Evolutionary conservation across 495 filamentous ascomycete genomes (phyloP).

Genomic region (Penicillium longicatenatum): DNA sequence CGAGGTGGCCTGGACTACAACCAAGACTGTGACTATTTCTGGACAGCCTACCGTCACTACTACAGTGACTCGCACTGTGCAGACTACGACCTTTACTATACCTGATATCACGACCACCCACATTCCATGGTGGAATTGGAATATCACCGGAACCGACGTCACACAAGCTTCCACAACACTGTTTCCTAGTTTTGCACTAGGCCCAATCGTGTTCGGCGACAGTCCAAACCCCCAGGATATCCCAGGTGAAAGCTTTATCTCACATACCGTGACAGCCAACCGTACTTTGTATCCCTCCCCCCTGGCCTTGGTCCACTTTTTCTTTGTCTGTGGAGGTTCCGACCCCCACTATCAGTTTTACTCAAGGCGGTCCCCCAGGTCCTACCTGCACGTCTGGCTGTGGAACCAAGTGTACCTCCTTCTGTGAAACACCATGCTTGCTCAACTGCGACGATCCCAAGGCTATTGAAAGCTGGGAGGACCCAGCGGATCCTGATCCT

Average conservation of each 20-base stretch:
- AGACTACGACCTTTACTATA: no score
- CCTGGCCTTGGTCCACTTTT: conserved; percentile 1
- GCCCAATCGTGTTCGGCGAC: background rate
- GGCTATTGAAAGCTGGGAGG: background rate
- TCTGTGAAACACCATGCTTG: conserved; percentile 2
- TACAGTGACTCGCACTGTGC: no score
- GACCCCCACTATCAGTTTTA: background rate
- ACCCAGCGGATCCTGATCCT: background rate
- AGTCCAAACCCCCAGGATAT: background rate
- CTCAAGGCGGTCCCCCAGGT: background rate
- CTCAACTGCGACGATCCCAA: background rate
- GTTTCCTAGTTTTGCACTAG: background rate
- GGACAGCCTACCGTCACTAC: no score
- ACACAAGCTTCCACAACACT: background rate
- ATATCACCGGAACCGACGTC: background rate
- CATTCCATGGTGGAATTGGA: conserved; percentile 3
- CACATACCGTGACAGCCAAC: background rate
- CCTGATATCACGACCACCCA: no score
- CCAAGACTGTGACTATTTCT: no score
- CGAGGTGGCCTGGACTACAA: no score
- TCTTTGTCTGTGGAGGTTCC: background rate
- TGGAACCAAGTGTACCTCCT: background rate
- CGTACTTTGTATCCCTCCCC: background rate
- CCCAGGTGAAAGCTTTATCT: background rate
- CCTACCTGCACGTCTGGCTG: background rate